A percentile compares a stretch with the other conserved stretches of the same genome.
phyloP scores from a whole-genome alignment of 2,329 filamentous ascomycete genomes.

The Magnaporthiopsis rhizophila region DNA sequence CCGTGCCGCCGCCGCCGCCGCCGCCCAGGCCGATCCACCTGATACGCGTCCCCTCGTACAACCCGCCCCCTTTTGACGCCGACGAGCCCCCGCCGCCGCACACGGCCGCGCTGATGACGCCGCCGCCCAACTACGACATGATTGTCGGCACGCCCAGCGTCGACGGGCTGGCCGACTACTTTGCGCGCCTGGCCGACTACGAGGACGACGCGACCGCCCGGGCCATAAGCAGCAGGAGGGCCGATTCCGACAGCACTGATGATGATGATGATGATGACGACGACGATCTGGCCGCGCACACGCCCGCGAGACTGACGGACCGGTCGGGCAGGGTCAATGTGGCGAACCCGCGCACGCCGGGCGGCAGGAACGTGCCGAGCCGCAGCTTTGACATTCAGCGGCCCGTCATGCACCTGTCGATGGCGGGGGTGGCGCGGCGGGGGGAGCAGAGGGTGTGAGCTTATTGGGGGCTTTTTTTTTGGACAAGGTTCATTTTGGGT shows the following conservation, averaged over 20 bases:
- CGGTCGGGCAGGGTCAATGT: constrained; percentile 50
- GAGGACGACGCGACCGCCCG: constrained; percentile 30
- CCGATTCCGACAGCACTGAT: constrained; percentile 18
- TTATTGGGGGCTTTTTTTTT: too few species aligned
- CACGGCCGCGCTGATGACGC: constrained; percentile 49
- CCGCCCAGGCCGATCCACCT: constrained; percentile 70
- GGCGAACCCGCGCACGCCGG: constrained; percentile 47
- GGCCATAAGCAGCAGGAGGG: neutral
- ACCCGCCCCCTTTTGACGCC: constrained; percentile 79
- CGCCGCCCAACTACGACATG: constrained; percentile 75
- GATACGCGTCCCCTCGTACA: constrained; percentile 74
- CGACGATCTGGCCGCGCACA: constrained; percentile 24
- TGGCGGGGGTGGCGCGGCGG: constrained; percentile 21
- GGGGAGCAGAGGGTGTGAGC: constrained; percentile 3
- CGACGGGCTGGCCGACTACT: constrained; percentile 76
- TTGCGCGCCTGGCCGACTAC: constrained; percentile 68
- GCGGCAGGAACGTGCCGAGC: constrained; percentile 43
- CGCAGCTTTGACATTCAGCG: constrained; percentile 48
- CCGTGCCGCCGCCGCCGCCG: too few species aligned
- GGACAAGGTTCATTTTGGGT: too few species aligned
- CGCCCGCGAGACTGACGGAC: constrained; percentile 36
- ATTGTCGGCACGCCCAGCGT: constrained; percentile 64
- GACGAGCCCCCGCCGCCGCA: constrained; percentile 63
- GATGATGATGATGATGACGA: constrained; percentile 36
- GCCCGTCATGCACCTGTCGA: constrained; percentile 26